phyloP scores from a whole-genome alignment of 2,329 filamentous ascomycete genomes.

The Beauveria asiatica region DNA sequence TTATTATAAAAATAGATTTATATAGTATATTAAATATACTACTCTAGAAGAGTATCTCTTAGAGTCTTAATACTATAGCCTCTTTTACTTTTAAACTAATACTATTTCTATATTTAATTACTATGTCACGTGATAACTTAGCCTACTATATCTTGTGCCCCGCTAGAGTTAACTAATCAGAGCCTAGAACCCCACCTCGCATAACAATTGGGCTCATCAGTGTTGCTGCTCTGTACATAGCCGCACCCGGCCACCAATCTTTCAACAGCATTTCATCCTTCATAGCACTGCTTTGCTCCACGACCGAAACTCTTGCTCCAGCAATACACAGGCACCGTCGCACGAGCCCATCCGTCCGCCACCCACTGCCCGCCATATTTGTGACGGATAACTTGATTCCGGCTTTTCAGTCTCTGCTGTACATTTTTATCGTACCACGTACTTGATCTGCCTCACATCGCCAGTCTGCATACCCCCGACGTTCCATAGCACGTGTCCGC shows the following conservation, averaged over 20 bases:
- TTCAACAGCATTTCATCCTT: conserved; percentile 1
- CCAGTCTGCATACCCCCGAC: neutral
- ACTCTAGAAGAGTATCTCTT: too few species aligned
- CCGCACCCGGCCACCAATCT: neutral
- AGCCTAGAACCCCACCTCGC: neutral
- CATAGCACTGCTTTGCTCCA: neutral
- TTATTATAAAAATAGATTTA: too few species aligned
- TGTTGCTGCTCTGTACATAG: neutral
- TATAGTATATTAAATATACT: too few species aligned
- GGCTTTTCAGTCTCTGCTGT: neutral
- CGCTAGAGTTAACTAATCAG: neutral
- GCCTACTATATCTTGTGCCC: neutral
- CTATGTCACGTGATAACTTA: too few species aligned
- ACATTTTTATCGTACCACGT: neutral
- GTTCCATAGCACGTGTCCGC: neutral
- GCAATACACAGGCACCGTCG: neutral
- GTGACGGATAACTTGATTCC: neutral
- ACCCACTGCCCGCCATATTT: neutral
- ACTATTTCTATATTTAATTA: too few species aligned
- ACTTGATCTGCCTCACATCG: neutral
- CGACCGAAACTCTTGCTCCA: neutral
- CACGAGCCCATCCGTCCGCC: neutral
- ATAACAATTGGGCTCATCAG: conserved; percentile 2
- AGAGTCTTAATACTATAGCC: too few species aligned
- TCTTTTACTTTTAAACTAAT: too few species aligned